Conservation (phyloP, 148 eudicot genomes). For the Linanthus parryae region DNA sequence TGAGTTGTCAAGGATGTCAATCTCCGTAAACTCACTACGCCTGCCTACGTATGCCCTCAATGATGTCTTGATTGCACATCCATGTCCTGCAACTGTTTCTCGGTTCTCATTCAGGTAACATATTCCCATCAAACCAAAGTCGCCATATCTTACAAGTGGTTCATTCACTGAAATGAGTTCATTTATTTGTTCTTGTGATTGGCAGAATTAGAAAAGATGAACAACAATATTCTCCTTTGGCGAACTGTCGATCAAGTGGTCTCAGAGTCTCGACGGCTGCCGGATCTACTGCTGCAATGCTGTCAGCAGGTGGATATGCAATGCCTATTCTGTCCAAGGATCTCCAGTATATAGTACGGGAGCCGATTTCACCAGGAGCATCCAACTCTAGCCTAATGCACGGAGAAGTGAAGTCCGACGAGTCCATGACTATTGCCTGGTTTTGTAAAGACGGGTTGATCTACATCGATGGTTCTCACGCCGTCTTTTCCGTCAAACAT, state of each 20-base stretch:
- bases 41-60: slow-evolving; percentile 63
- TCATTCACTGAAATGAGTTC: neutral
- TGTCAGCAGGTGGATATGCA: slow-evolving; percentile 74
- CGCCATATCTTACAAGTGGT: neutral
- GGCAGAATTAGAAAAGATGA: slow-evolving; percentile 44
- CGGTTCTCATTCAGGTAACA: slow-evolving; percentile 77
- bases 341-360: slow-evolving; percentile 90
- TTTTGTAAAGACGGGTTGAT: slow-evolving; percentile 52
- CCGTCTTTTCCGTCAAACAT: slow-evolving; percentile 36
- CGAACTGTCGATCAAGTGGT: slow-evolving; percentile 77
- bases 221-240: slow-evolving; percentile 25
- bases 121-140: neutral
- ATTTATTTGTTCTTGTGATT: neutral
- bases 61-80: slow-evolving; percentile 74
- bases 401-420: slow-evolving; percentile 43
- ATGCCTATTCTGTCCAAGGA: slow-evolving; percentile 83
- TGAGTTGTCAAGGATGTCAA: slow-evolving; percentile 67
- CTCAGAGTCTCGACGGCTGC: slow-evolving; percentile 86
- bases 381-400: slow-evolving; percentile 43
- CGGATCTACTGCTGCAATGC: slow-evolving; percentile 97
- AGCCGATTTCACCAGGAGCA: slow-evolving; percentile 48
- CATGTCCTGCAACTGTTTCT: slow-evolving; percentile 90
- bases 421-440: slow-evolving; percentile 60
- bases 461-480: slow-evolving; percentile 72
- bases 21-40: slow-evolving; percentile 47